Evolutionary conservation across 1,284 basidiomycete species (phyloP).

Genomic region (Sutorius eximius): DNA sequence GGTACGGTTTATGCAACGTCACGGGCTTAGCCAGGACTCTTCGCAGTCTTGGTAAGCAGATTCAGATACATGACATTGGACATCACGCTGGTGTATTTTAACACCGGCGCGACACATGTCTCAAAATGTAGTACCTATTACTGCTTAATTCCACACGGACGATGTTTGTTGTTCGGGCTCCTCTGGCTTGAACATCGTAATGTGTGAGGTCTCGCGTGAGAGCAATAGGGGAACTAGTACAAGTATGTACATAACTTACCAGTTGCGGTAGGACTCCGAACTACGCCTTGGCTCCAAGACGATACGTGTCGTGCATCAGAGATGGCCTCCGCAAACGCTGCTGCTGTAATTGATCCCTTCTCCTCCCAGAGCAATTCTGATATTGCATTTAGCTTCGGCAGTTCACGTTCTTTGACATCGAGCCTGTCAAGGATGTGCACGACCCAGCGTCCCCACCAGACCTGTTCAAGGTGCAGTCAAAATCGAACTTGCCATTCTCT

Average conservation of each 20-base stretch:
- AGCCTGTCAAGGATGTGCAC: constrained; percentile 76
- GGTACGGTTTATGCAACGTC: neutral
- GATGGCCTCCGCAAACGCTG: constrained; percentile 12
- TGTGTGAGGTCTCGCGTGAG: neutral
- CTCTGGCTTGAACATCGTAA: too few relatives aligned
- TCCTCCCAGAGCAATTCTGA: constrained; percentile 6
- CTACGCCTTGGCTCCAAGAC: neutral
- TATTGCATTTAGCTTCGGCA: constrained; percentile 65
- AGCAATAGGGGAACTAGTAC: neutral
- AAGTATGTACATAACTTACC: neutral
- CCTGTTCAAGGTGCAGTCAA: constrained; percentile 63
- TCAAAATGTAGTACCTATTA: neutral
- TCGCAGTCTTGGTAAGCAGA: neutral
- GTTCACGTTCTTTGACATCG: constrained; percentile 79
- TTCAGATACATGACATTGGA: too few relatives aligned
- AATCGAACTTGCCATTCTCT: neutral
- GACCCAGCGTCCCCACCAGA: constrained; percentile 75
- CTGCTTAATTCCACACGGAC: neutral
- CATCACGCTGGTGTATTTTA: too few relatives aligned
- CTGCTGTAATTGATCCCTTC: constrained; percentile 16
- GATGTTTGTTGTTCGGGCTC: neutral
- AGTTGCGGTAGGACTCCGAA: neutral
- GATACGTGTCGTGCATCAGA: neutral
- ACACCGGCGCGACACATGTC: neutral
- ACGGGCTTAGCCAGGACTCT: neutral